A percentile compares a stretch with the other conserved stretches of the same genome.
Conservation (phyloP, 805 yeast species). For the Sugiyamaella marilandica region DNA sequence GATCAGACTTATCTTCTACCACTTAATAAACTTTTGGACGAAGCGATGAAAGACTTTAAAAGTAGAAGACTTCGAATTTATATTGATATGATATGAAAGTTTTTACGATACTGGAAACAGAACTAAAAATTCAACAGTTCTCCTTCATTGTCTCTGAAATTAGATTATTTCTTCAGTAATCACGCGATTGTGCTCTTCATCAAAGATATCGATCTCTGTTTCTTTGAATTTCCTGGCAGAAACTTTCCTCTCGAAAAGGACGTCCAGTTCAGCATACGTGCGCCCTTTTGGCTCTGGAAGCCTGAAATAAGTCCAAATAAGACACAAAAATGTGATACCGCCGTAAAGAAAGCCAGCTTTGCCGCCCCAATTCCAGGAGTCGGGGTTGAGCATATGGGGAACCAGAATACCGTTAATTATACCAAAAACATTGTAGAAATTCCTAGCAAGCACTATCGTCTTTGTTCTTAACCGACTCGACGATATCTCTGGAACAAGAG, state of each 20-base stretch:
- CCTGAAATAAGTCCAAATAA: constrained; percentile 45
- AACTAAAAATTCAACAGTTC: neutral
- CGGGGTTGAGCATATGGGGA: constrained; percentile 48
- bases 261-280: constrained; percentile 57
- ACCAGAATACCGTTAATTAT: constrained; percentile 17
- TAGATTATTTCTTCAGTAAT: neutral
- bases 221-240: constrained; percentile 28
- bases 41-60: too few relatives aligned
- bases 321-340: constrained; percentile 30
- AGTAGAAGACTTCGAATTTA: too few relatives aligned
- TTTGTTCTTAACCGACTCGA: constrained; percentile 40
- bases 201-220: constrained; percentile 18
- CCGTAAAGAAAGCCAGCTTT: constrained; percentile 47
- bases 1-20: too few relatives aligned
- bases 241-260: constrained; percentile 39
- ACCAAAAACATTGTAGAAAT: constrained; percentile 24
- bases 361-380: constrained; percentile 43
- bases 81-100: too few relatives aligned
- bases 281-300: constrained; percentile 57
- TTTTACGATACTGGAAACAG: too few relatives aligned
- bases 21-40: too few relatives aligned
- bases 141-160: neutral
- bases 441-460: constrained; percentile 39
- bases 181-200: constrained; percentile 1
- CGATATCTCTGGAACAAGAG: constrained; percentile 34